Evolutionary conservation across 1,284 basidiomycete genomes (phyloP).

Genomic region (Amylostereum areolatum): DNA sequence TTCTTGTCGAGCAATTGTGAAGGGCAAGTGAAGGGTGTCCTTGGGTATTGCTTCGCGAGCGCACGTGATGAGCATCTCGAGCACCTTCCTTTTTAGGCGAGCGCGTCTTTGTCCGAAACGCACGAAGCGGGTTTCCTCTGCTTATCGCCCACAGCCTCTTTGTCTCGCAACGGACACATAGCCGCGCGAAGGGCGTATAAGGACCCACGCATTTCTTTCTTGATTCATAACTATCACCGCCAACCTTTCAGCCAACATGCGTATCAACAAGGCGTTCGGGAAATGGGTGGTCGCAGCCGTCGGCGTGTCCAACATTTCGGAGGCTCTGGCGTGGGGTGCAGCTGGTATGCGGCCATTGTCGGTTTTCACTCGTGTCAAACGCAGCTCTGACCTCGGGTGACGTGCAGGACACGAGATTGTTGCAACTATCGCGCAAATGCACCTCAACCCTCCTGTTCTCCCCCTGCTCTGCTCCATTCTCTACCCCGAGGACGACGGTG

Average conservation of each 20-base stretch:
- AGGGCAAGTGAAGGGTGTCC: too few relatives aligned
- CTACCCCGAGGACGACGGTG: constrained; percentile 35
- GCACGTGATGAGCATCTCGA: too few relatives aligned
- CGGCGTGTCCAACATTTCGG: not conserved
- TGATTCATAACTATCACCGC: too few relatives aligned
- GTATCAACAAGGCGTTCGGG: not conserved
- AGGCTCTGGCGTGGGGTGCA: not conserved
- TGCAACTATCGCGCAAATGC: constrained; percentile 89
- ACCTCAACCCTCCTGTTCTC: constrained; percentile 73
- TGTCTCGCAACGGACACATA: too few relatives aligned
- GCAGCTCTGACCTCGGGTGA: not conserved
- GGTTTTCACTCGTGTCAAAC: not conserved
- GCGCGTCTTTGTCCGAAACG: too few relatives aligned
- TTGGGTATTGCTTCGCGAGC: too few relatives aligned
- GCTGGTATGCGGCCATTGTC: not conserved
- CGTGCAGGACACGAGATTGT: constrained; percentile 79
- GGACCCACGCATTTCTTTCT: too few relatives aligned
- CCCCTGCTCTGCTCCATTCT: constrained; percentile 69
- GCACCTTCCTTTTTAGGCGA: too few relatives aligned
- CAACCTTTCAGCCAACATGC: not conserved
- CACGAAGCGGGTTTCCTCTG: too few relatives aligned
- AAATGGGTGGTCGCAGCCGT: not conserved
- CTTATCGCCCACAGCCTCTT: too few relatives aligned
- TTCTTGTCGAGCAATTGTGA: too few relatives aligned
- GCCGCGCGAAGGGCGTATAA: too few relatives aligned